phyloP scores from a whole-genome alignment of 169 alveolate genomes.

The Babesia bigemina region DNA sequence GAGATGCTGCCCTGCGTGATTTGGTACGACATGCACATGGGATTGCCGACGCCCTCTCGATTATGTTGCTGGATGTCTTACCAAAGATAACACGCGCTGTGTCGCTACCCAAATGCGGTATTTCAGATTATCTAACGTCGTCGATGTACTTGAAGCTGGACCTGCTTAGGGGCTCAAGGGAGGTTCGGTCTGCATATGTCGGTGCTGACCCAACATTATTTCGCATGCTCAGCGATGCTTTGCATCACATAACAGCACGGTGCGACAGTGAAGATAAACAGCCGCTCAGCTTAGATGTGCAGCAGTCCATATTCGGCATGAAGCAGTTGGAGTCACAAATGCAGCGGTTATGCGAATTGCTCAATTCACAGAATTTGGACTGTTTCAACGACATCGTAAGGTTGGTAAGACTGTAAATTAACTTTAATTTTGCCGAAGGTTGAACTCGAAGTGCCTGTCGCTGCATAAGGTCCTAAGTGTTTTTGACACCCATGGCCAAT shows the following conservation, averaged over 20 bases:
- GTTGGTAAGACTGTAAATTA: not conserved
- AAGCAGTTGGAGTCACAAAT: not conserved
- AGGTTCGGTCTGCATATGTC: conserved; percentile 1
- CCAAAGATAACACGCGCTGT: not conserved
- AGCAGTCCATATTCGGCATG: not conserved
- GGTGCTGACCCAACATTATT: not conserved
- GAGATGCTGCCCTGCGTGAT: not conserved
- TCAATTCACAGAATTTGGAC: not conserved
- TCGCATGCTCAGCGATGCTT: not conserved
- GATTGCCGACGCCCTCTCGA: not conserved
- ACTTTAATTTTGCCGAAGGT: not conserved
- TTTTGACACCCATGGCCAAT: conserved; percentile 11
- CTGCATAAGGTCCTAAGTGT: not conserved
- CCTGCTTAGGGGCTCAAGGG: not conserved
- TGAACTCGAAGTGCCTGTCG: not conserved
- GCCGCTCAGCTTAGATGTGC: not conserved
- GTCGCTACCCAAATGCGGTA: not conserved
- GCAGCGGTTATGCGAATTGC: not conserved
- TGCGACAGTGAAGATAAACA: not conserved
- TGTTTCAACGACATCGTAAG: not conserved
- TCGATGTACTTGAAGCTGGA: not conserved
- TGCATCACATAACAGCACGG: not conserved
- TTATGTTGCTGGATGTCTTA: not conserved
- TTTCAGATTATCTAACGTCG: not conserved
- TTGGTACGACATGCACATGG: not conserved